Evolutionary conservation across 495 filamentous ascomycete species (phyloP), one percentile per base, ranked within the genome.

Genomic region (Aspergillus coremiiformis): DNA sequence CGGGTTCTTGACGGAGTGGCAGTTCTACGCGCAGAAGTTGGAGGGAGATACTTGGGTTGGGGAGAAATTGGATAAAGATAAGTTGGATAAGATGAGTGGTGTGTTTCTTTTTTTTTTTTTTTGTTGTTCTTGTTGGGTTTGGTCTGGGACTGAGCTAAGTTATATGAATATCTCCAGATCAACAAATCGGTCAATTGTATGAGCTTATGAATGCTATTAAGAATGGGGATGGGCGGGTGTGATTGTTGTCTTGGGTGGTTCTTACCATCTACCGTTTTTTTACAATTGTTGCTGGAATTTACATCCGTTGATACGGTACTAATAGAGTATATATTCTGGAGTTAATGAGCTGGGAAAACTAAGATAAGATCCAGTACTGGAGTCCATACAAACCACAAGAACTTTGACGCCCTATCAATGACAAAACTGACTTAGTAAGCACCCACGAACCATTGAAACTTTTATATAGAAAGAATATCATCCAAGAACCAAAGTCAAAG

Each of bases 81-180:
- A 91, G 70, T 67, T 95, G 49, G 85, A 88, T 49, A 96, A 95
- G 72, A 87, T 99, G 91, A 97, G 87, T 66, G 92, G 92, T 97
- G 68, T 52, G 83, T 76, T n/a, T 59, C 41, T 26, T 33, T 47
- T 8, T 52, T 46, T 47, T 6, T 49, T 51, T 35, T 43, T 23
- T 54, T n/a, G 17, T 24, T 50, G 23, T 20, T 21, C 11, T 14
- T 58, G 44, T 14, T 45, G n/a, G 19, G 9, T 39, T 19, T 17
- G 15, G 17, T 4, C 17, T 17, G 19, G 37, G 33, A 22, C 6
- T 20, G n/a, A 19, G 42, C 53, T 58, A 46, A 56, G 30, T 20
- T 52, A 47, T 23, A 42, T 8, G 24, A 27, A 4, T 12, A 39
- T 33, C 17, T 47, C 19, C 49, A 96, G 92, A 98, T 60, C 84